phyloP scores from a whole-genome alignment of 1,139 yeast genomes.

The Yamadazyma aaseri region DNA sequence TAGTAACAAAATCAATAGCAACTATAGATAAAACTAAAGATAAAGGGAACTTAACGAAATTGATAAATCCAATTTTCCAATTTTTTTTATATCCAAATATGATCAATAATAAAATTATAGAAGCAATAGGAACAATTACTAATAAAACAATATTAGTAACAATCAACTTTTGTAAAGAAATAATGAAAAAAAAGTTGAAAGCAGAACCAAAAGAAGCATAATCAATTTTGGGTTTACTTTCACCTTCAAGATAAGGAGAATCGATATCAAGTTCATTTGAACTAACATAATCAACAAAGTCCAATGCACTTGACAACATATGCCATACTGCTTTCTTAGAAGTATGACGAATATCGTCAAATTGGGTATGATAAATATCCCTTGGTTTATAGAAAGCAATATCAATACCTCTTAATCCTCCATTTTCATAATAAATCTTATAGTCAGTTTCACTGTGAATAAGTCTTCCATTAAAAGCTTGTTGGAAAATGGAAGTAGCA shows the following conservation, averaged over 20 bases:
- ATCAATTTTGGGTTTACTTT: conserved; percentile 18
- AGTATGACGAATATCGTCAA: conserved; percentile 68
- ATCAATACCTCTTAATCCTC: conserved; percentile 76
- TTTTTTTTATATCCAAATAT: conserved; percentile 43
- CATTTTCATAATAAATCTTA: conserved; percentile 62
- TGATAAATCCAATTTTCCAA: conserved; percentile 48
- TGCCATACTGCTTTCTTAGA: conserved; percentile 72
- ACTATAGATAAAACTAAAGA: conserved; percentile 46
- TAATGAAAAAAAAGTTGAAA: conserved; percentile 55
- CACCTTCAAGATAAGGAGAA: conserved; percentile 19
- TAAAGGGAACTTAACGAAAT: conserved; percentile 52
- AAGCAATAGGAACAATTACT: conserved; percentile 53
- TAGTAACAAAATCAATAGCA: conserved; percentile 34
- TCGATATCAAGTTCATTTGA: conserved; percentile 41
- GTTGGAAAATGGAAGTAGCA: conserved; percentile 77
- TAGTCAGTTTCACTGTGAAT: conserved; percentile 86
- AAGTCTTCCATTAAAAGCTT: conserved; percentile 68
- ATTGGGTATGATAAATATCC: conserved; percentile 74
- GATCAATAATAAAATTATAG: conserved; percentile 47
- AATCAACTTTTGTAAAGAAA: conserved; percentile 49
- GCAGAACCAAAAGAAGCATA: conserved; percentile 64
- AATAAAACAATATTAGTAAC: conserved; percentile 50
- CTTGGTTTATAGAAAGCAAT: conserved; percentile 63
- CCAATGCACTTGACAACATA: conserved; percentile 73
- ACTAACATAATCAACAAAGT: conserved; percentile 45